Base-by-base conservation (phyloP, 1,284 basidiomycete genomes). In the Ceratobasidium sp. region DNA sequence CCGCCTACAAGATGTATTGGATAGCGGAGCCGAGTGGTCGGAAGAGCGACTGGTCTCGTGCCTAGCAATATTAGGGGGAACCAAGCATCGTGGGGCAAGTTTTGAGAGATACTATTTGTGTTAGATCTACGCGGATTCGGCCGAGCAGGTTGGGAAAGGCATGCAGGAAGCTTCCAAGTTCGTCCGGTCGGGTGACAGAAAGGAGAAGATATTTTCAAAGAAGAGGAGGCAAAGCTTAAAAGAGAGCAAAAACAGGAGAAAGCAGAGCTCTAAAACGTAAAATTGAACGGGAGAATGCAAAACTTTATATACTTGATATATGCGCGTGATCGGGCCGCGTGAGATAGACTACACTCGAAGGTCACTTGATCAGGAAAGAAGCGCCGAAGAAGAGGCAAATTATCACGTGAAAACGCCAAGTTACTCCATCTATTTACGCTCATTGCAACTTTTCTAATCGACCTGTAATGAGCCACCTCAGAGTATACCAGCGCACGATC, bases 321-420 rank as follows among this genome's bases (percentile, higher is more conserved):
- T 48, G 60, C 41, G 24, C 29, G 56, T 29, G 36, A 60, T 60
- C 67, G 67, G 66, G 50, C 56, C 67, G 67, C 24, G 41, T 15
- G 6, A 63, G 44, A 71, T 71, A 71, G 67, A 71, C 67, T 71
- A n/a, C 19, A 60, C 27, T 27, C 67, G 27, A 36, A 71, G 67
- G 56, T 71, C 67, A 71, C 67, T 71, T 71, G 54, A 71, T 71
- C n/a, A 27, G 67, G 41, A 59, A 60, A 59, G 67, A 71, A 71
- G 56, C 64, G 45, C 44, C 22, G 45, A 27, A 22, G n/a, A 41
- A 27, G 66, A 69, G 56, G 66, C 53, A 54, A 51, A 1, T 41
- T 22, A 8, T 47, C 67, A 60, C 67, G 67, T 71, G 67, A 71
- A 60, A 27, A 27, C 41, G n/a, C 29, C 19, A n/a, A 31, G 22